Evolutionary conservation across 306 rosid species (phyloP), one percentile per base, ranked within the genome.

Genomic region (Rosa persica): DNA sequence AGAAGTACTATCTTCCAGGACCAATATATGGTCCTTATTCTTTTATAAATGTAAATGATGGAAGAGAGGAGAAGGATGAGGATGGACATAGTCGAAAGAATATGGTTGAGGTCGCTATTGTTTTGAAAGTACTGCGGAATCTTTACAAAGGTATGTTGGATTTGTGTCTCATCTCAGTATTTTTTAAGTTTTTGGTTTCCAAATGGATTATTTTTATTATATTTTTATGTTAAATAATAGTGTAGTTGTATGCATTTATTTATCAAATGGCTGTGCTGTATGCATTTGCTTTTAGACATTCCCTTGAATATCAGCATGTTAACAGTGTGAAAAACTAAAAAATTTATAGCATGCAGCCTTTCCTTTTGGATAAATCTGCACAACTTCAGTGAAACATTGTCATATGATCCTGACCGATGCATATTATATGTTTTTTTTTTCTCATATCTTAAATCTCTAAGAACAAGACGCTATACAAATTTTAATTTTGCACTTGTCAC

Each of bases 21-120:
- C 40, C 81, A 30, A 87, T 90, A 90, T 92, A 83, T 79, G 92
- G 94, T 54, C 84, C 97, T 4, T 92, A 87, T 73, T 90, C 97
- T 49, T 90, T 92, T 57, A 83, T 92, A 13, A 90, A 90, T 40
- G 27, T 92, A 38, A 58, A 48, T 49, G 81, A 83, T 58, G 97
- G 95, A 75, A 80, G 73, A 39, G 94, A 92, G 79, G 93, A 88
- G 23, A 79, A 25, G 61, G 94, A 83, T 72, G 86, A 89, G 72
- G 84, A 70, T 36, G 85, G 86, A 73, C 85, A 79, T 60, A 89
- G 97, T 77, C 58, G 88, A 47, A 92, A 72, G 75, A 92, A 92
- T 74, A 81, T 88, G 84, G 78, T 87, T 25, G 94, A 89, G 83
- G 94, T 78, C 10, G 91, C 90, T 5, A 76, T 92, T 27, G 83